Evolutionary conservation across 2,329 filamentous ascomycete species (phyloP).

Genomic region (Zymoseptoria tritici): DNA sequence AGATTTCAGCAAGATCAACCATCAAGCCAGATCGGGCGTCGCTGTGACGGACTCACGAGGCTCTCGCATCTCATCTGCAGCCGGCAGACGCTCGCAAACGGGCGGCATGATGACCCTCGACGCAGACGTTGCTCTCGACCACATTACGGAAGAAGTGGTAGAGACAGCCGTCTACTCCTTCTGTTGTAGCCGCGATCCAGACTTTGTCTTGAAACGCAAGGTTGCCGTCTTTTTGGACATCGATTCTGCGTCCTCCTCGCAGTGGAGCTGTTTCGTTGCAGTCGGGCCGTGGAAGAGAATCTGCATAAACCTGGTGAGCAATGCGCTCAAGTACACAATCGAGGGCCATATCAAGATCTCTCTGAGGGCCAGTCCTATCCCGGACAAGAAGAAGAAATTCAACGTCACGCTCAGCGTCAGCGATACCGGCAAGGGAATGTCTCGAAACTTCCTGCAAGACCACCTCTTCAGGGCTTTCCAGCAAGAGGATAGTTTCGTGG

Average conservation of each 20-base stretch:
- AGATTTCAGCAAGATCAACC: constrained; percentile 41
- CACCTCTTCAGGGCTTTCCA: constrained; percentile 57
- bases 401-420: constrained; percentile 36
- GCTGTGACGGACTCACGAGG: constrained; percentile 6
- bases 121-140: constrained; percentile 35
- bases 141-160: constrained; percentile 47
- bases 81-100: constrained; percentile 10
- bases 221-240: constrained; percentile 43
- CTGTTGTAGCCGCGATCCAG: constrained; percentile 20
- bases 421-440: constrained; percentile 62
- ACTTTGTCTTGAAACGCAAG: constrained; percentile 22
- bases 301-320: constrained; percentile 42
- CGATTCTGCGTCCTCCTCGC: constrained; percentile 24
- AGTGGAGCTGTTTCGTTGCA: constrained; percentile 39
- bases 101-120: constrained; percentile 20
- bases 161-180: constrained; percentile 43
- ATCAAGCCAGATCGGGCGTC: constrained; percentile 18
- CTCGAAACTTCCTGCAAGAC: constrained; percentile 53
- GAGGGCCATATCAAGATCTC: constrained; percentile 36
- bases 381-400: constrained; percentile 13
- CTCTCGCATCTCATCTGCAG: constrained; percentile 3
- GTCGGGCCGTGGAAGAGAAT: constrained; percentile 42
- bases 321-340: constrained; percentile 43
- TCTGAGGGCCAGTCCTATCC: constrained; percentile 13
- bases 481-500: constrained; percentile 55